phyloP scores from a whole-genome alignment of 352 stramenopile genomes.

The Pythium folliculosum region DNA sequence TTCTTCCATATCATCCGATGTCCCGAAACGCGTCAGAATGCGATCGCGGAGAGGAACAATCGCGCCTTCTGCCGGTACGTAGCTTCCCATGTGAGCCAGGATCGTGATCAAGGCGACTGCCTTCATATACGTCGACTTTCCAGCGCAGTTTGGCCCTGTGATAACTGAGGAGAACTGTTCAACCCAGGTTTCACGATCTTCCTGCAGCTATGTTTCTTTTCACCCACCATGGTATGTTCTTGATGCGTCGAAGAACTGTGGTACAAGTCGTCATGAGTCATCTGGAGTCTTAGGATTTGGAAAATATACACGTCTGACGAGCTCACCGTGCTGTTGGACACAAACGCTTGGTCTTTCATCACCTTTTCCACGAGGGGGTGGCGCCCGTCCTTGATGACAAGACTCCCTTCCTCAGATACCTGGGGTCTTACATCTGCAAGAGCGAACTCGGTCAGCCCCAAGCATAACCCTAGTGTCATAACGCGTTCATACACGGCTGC shows the following conservation, averaged over 20 bases:
- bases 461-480: background rate
- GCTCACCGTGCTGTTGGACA: conserved; percentile 84
- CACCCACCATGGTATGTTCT: conserved; percentile 28
- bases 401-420: conserved; percentile 64
- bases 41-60: conserved; percentile 83
- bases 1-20: conserved; percentile 93
- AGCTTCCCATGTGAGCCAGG: conserved; percentile 90
- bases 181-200: background rate
- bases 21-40: conserved; percentile 92
- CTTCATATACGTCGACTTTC: conserved; percentile 91
- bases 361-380: conserved; percentile 77
- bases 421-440: conserved; percentile 63
- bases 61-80: conserved; percentile 83
- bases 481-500: conserved; percentile 55
- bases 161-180: conserved; percentile 52
- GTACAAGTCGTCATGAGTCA: background rate
- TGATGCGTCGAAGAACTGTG: conserved; percentile 28
- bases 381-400: conserved; percentile 81
- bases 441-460: background rate
- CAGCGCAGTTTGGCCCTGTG: conserved; percentile 89
- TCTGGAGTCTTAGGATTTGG: background rate
- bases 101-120: conserved; percentile 88
- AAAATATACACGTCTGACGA: background rate
- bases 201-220: background rate
- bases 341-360: conserved; percentile 70